phyloP scores from a whole-genome alignment of 306 rosid genomes.

The Astragalus glycyphyllos region DNA sequence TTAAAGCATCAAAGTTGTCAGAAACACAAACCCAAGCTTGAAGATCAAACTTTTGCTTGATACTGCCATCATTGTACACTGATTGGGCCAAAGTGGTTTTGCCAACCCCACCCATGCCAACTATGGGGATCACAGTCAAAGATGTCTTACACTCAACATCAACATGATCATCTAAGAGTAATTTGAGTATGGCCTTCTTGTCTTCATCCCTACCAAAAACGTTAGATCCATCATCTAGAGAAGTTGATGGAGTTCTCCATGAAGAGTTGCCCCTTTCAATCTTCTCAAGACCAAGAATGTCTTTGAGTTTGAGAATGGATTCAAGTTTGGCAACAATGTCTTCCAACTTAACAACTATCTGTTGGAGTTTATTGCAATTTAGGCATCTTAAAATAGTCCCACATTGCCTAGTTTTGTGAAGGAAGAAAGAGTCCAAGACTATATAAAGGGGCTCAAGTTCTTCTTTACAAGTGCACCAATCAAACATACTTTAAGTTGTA shows the following conservation, averaged over 20 bases:
- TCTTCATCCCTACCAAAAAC: slow-evolving; percentile 11
- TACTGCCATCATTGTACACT: background rate
- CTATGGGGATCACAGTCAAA: slow-evolving; percentile 16
- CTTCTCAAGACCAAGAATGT: slow-evolving; percentile 28
- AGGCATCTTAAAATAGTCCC: too few relatives aligned
- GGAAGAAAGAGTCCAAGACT: too few relatives aligned
- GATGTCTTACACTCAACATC: background rate
- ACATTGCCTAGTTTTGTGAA: too few relatives aligned
- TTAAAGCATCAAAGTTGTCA: background rate
- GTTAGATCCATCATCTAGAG: background rate
- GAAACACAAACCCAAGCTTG: slow-evolving; percentile 23
- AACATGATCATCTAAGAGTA: background rate
- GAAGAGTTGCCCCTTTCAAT: background rate
- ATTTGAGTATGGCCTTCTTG: background rate
- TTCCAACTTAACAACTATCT: background rate
- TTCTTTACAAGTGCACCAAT: too few relatives aligned
- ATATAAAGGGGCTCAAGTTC: too few relatives aligned
- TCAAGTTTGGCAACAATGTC: slow-evolving; percentile 11
- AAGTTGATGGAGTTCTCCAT: slow-evolving; percentile 11
- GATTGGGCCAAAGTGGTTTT: slow-evolving; percentile 16
- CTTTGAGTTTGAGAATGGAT: slow-evolving; percentile 2
- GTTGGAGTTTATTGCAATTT: too few relatives aligned
- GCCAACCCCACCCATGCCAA: slow-evolving; percentile 5
- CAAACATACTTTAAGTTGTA: too few relatives aligned
- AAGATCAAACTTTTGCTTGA: background rate